Conservation (phyloP, 768 basidiomycete genomes). For the Boletus coccyginus region DNA sequence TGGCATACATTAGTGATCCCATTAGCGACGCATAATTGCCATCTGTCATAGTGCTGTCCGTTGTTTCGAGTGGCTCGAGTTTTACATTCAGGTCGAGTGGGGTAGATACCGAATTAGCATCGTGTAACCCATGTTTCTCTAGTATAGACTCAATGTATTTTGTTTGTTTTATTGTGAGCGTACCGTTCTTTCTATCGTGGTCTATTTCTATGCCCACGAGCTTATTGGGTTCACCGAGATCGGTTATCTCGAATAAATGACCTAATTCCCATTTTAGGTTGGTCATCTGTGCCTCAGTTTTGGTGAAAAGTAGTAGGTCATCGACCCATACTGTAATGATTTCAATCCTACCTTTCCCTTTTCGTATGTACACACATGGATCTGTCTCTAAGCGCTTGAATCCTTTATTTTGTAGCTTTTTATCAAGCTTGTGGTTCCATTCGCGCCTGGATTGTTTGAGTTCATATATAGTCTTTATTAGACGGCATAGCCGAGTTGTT, state of each 20-base stretch:
- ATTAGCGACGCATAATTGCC: not conserved
- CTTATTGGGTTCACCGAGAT: not conserved
- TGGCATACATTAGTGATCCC: conserved; percentile 26
- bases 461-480: conserved; percentile 27
- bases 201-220: not conserved
- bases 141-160: conserved; percentile 10
- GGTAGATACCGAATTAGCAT: conserved; percentile 5
- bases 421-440: conserved; percentile 30
- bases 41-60: not conserved
- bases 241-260: not conserved
- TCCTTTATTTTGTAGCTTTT: not conserved
- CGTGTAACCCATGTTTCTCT: not conserved
- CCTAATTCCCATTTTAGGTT: not conserved
- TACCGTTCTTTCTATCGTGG: not conserved
- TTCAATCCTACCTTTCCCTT: not conserved
- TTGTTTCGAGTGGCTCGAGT: too few relatives aligned
- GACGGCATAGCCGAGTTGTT: conserved; percentile 10
- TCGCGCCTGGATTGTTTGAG: conserved; percentile 28
- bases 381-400: not conserved
- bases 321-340: not conserved
- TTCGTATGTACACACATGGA: not conserved
- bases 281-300: not conserved
- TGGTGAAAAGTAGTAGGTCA: not conserved
- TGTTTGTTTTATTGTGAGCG: not conserved
- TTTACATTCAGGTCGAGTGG: not conserved